These are phyloP conservation scores for Neofusicoccum sp. DNA, from an alignment of 2,329 filamentous ascomycete genomes.

Conservation along the genomic window DNA sequence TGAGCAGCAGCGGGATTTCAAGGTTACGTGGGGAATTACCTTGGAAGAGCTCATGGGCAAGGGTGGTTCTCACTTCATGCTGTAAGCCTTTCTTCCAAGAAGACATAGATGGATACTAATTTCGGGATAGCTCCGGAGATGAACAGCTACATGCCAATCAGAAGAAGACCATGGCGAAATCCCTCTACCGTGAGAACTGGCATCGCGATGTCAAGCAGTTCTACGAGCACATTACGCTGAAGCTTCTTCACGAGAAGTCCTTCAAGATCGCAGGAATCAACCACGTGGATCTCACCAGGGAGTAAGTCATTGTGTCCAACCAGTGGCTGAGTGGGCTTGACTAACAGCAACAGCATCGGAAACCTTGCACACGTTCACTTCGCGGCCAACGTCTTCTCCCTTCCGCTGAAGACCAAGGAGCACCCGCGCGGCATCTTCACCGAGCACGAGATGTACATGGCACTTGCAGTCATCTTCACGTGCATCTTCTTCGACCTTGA, in stretches of 20 bases:
- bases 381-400: constrained; percentile 56
- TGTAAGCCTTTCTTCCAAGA: constrained; percentile 34
- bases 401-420: constrained; percentile 58
- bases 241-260: constrained; percentile 64
- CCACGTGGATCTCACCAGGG: constrained; percentile 67
- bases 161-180: constrained; percentile 43
- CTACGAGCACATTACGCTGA: constrained; percentile 63
- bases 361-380: constrained; percentile 60
- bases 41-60: constrained; percentile 62
- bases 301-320: constrained; percentile 37
- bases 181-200: constrained; percentile 65
- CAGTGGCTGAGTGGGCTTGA: not conserved
- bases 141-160: constrained; percentile 33
- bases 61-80: constrained; percentile 58
- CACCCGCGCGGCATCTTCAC: constrained; percentile 56
- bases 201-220: constrained; percentile 65
- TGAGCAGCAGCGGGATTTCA: constrained; percentile 61
- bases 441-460: constrained; percentile 60
- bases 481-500: constrained; percentile 69
- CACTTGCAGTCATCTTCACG: constrained; percentile 67
- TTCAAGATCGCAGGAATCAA: constrained; percentile 61
- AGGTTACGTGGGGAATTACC: constrained; percentile 63
- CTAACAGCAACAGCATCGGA: constrained; percentile 39
- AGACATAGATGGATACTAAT: not conserved
- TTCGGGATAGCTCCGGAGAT: constrained; percentile 31